Evolutionary conservation across 495 filamentous ascomycete species (phyloP), one percentile per base, ranked within the genome.

Genomic region (Ramalina peruviana): DNA sequence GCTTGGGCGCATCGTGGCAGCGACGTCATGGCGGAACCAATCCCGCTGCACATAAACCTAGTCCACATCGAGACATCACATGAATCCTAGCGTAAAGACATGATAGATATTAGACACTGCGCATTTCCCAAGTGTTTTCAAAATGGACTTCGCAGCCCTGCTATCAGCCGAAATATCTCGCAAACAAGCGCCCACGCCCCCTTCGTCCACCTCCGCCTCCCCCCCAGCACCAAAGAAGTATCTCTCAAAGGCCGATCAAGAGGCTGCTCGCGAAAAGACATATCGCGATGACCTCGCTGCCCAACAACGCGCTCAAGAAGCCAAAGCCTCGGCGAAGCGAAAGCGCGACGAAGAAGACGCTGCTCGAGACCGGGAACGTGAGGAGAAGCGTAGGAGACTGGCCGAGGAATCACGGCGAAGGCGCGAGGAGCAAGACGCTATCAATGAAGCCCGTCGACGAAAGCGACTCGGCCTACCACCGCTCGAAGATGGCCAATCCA

Each of bases 81-180:
- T 25, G 1, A 6, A 25, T 25, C 23, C 23, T 25, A 25, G 23
- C 6, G 3, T 4, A 6, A 25, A 25, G 23, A 25, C 23, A 25
- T 25, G 23, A 25, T 6, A 25, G 23, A 25, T 6, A 2, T 6
- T 25, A 25, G 23, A 25, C 6, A 25, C 23, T 25, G 4, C 1
- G 4, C 6, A 25, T 1, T 4, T 25, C 6, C 23, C 6, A 6
- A 2, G 3, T 6, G 23, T 25, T 25, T 25, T 33, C 30, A 33
- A 33, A 3, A 98, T 98, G 92, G 88, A 98, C 65, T 96, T 98
- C 73, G 87, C 86, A 43, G 74, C 86, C 10, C 72, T 98, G 38
- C 90, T 98, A 85, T 78, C 83, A 58, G 79, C 83, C 51, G 85
- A 94, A 64, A 93, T 96, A 63, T 75, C 84, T 58, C 87, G 93